phyloP scores from a whole-genome alignment of 768 basidiomycete species.

The Tulasnella sp. region DNA sequence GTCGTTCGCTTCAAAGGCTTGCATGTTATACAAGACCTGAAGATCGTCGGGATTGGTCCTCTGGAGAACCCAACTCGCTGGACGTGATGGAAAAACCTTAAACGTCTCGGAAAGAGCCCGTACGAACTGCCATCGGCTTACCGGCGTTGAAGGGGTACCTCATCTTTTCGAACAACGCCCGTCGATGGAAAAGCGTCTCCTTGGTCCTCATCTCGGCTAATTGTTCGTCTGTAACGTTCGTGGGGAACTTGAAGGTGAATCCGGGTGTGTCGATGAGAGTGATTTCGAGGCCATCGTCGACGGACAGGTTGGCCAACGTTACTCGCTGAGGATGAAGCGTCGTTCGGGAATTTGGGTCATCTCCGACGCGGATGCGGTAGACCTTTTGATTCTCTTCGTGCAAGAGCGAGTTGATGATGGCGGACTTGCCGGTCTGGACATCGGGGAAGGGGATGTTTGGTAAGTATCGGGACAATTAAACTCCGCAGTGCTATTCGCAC shows the following conservation, averaged over 20 bases:
- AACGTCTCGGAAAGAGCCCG: neutral
- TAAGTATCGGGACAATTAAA: too few species aligned
- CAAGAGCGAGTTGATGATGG: slow-evolving; percentile 75
- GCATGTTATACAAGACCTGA: slow-evolving; percentile 82
- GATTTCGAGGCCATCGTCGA: slow-evolving; percentile 48
- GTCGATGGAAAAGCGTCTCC: slow-evolving; percentile 73
- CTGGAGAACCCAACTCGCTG: slow-evolving; percentile 65
- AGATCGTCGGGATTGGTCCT: slow-evolving; percentile 73
- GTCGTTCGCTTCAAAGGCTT: slow-evolving; percentile 70
- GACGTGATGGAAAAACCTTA: neutral
- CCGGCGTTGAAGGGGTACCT: slow-evolving; percentile 73
- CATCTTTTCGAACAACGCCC: slow-evolving; percentile 77
- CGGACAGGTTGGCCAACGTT: slow-evolving; percentile 37
- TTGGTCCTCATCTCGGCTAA: slow-evolving; percentile 46
- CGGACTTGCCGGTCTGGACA: slow-evolving; percentile 74
- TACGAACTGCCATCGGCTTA: slow-evolving; percentile 37
- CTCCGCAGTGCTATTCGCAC: slow-evolving; percentile 43
- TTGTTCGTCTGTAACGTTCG: slow-evolving; percentile 39
- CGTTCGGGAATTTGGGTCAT: slow-evolving; percentile 55
- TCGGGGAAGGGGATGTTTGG: slow-evolving; percentile 20
- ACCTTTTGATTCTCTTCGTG: slow-evolving; percentile 50
- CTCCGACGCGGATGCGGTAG: slow-evolving; percentile 50
- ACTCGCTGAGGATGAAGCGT: slow-evolving; percentile 70
- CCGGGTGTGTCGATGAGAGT: slow-evolving; percentile 86
- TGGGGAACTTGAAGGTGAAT: slow-evolving; percentile 47